Conservation (phyloP, 352 stramenopile species). For the Globisporangium polare region DNA sequence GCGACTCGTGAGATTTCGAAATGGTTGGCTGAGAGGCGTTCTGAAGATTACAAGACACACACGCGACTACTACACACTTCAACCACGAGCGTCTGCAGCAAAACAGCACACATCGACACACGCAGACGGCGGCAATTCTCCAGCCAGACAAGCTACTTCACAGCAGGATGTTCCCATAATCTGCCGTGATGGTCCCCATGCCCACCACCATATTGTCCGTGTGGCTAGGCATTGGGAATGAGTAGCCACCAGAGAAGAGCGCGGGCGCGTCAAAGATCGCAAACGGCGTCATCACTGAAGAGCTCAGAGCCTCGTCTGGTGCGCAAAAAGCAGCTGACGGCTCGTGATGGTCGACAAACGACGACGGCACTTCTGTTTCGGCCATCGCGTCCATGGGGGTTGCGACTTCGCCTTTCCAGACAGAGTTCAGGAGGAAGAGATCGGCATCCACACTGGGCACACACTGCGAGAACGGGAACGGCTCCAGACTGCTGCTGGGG, state of each 20-base stretch:
- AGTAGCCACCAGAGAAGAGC: not conserved
- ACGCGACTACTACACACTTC: too few relatives aligned
- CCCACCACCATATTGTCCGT: not conserved
- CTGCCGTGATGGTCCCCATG: not conserved
- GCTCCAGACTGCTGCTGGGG: not conserved
- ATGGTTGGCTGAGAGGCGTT: too few relatives aligned
- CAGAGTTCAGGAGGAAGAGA: not conserved
- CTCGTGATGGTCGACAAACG: not conserved
- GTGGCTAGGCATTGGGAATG: not conserved
- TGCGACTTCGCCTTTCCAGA: conserved; percentile 2
- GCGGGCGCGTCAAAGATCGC: not conserved
- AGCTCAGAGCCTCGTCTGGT: not conserved
- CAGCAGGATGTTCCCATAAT: conserved; percentile 1
- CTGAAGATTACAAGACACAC: too few relatives aligned
- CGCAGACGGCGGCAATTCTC: too few relatives aligned
- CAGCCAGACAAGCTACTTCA: not conserved
- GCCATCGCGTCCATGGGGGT: not conserved
- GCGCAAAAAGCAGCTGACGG: not conserved
- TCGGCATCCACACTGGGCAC: not conserved
- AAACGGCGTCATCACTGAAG: not conserved
- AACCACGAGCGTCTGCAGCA: too few relatives aligned
- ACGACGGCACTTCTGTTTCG: not conserved
- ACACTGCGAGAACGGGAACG: not conserved
- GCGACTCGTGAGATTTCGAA: too few relatives aligned
- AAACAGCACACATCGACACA: too few relatives aligned